Percentiles rank a stretch among this genome's conserved stretches.
These are phyloP conservation scores for Ganoderma meredithae DNA, from an alignment of 1,284 basidiomycete genomes.

Conservation along the genomic window DNA sequence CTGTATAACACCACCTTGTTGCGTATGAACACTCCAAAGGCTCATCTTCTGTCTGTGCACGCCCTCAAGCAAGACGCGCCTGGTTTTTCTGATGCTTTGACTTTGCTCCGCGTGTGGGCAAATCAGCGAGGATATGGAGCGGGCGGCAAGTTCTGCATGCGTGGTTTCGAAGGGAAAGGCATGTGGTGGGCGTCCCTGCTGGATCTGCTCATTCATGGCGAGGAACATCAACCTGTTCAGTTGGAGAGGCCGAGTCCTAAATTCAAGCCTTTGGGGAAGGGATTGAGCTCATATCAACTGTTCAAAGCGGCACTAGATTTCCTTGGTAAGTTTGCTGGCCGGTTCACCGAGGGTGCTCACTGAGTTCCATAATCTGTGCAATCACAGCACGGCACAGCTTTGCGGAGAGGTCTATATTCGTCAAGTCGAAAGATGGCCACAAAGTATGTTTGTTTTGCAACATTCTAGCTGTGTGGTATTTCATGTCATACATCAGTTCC, in stretches of 20 bases:
- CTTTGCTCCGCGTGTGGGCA: conserved; percentile 90
- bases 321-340: conserved; percentile 58
- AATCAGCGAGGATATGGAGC: conserved; percentile 84
- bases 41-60: conserved; percentile 77
- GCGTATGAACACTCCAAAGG: conserved; percentile 67
- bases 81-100: conserved; percentile 78
- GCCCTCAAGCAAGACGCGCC: conserved; percentile 66
- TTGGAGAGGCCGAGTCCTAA: conserved; percentile 47
- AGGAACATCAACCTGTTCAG: conserved; percentile 51
- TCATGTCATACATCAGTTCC: conserved; percentile 49
- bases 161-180: conserved; percentile 73
- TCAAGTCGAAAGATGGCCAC: conserved; percentile 61
- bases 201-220: conserved; percentile 77
- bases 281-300: conserved; percentile 87
- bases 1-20: conserved; percentile 85
- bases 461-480: neutral
- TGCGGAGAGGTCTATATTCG: conserved; percentile 65
- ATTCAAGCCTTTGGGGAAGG: conserved; percentile 68
- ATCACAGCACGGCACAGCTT: conserved; percentile 78
- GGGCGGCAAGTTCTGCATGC: conserved; percentile 61
- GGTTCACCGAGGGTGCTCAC: neutral
- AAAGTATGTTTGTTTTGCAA: conserved; percentile 44
- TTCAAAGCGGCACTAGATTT: conserved; percentile 86
- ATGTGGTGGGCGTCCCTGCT: conserved; percentile 77
- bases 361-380: neutral